phyloP scores from a whole-genome alignment of 306 rosid genomes.

The Cyamopsis tetragonoloba region DNA sequence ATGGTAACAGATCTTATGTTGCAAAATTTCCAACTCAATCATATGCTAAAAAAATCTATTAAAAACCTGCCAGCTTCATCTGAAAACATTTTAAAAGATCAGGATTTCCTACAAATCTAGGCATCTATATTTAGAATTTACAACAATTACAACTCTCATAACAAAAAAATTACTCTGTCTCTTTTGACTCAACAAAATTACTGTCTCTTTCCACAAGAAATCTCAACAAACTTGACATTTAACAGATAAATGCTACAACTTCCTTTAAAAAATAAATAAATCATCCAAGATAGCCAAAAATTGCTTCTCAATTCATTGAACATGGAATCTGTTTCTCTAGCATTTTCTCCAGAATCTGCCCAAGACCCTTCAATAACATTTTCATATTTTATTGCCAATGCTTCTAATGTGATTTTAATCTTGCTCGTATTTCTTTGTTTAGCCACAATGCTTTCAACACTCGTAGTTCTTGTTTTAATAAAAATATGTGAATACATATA shows the following conservation, averaged over 20 bases:
- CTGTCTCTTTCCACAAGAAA: neutral
- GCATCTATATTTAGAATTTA: slow-evolving; percentile 5
- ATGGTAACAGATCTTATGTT: neutral
- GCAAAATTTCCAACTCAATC: neutral
- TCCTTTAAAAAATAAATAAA: neutral
- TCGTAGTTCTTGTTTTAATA: neutral
- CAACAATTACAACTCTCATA: slow-evolving; percentile 15
- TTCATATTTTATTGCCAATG: neutral
- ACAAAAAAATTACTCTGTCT: too few species aligned
- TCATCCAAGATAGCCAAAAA: neutral
- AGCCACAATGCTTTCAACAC: slow-evolving; percentile 1
- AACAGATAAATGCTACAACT: neutral
- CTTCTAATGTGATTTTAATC: neutral
- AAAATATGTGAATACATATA: neutral
- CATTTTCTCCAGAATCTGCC: neutral
- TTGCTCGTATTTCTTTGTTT: neutral
- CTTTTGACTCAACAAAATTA: too few species aligned
- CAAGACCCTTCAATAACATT: neutral
- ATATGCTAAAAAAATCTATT: neutral
- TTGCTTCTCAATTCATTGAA: slow-evolving; percentile 19
- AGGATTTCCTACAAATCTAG: neutral
- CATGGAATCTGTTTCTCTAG: neutral
- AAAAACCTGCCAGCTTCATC: neutral
- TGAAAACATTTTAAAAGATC: neutral
- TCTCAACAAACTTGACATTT: neutral